Evolutionary conservation across 2,329 filamentous ascomycete genomes (phyloP).

Genomic region (Shiraia bambusicola): DNA sequence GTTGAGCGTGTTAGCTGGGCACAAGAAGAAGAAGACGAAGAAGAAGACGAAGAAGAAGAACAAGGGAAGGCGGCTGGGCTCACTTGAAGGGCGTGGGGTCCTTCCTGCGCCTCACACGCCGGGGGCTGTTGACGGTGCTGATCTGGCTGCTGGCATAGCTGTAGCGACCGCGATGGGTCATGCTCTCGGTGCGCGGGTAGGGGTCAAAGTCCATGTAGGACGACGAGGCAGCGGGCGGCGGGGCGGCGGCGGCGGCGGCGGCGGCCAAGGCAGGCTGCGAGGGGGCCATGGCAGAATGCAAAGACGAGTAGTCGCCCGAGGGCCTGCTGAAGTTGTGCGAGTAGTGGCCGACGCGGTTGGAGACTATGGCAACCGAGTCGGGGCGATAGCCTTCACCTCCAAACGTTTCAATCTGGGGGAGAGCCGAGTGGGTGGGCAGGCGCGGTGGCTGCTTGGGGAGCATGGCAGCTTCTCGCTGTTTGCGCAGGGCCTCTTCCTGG

Average conservation of each 20-base stretch:
- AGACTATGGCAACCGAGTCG: conserved; percentile 63
- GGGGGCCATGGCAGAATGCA: conserved; percentile 41
- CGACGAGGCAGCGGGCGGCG: conserved; percentile 43
- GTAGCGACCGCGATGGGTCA: conserved; percentile 93
- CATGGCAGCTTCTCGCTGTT: conserved; percentile 57
- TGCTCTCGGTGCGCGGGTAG: conserved; percentile 84
- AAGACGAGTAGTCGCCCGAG: conserved; percentile 25
- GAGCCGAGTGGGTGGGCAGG: conserved; percentile 52
- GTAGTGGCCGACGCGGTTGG: conserved; percentile 55
- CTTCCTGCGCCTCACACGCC: conserved; percentile 88
- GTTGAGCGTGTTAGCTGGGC: conserved; percentile 20
- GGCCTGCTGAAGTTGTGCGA: conserved; percentile 41
- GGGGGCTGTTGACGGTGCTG: conserved; percentile 89
- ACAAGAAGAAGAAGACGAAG: no score
- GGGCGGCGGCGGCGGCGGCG: conserved; percentile 59
- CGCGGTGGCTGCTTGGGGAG: conserved; percentile 63
- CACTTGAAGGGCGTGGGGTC: conserved; percentile 99
- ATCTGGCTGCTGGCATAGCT: conserved; percentile 92
- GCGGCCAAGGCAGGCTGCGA: conserved; percentile 14
- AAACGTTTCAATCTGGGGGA: conserved; percentile 58
- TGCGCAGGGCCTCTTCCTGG: conserved; percentile 56
- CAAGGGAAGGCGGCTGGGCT: background rate
- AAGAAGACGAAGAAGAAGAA: no score
- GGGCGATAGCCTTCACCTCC: conserved; percentile 64
- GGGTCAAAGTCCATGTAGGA: conserved; percentile 66